Evolutionary conservation across 2,329 filamentous ascomycete species (phyloP), one percentile per base, ranked within the genome.

Genomic region (Paraconiothyrium sp.): DNA sequence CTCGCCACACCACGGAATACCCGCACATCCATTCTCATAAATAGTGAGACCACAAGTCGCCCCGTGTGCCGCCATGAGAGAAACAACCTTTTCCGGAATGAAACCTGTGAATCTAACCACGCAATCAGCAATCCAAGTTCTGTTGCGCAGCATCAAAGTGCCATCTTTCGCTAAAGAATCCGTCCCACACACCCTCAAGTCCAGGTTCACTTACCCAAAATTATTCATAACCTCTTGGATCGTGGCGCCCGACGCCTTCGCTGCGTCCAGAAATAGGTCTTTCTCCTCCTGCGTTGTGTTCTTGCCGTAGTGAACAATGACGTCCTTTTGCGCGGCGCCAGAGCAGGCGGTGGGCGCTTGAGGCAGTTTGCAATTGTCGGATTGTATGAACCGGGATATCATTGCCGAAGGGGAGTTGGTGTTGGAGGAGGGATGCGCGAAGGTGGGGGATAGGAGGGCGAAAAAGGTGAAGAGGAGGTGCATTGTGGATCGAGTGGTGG

Each of bases 1-100:
- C 55, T 70, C 67, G 0, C 67, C 67, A 43, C 67, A 70, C 67
- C 67, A 70, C 24, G 67, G 67, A 51, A 70, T 62, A 30, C 63
- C 66, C 32, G 58, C 39, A 47, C 67, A 70, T 6, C 62, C 67
- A 50, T 69, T 69, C 6, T 63, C 59, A 27, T 44, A 52, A 13
- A 66, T 47, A 50, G 60, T 64, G 9, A 65, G 10, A 4, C 63
- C 66, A 20, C 62, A 54, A 2, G 54, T 59, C 14, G 52, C 37
- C 9, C 61, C 62, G 34, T 64, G 43, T 2, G 57, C 60, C 39
- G 59, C 56, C n/a, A 69, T 62, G 13, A 70, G 56, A 9, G 24
- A 14, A 20, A 69, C 46, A 2, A 67, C 63, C 3, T 39, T 39
- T 10, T 66, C 63, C 7, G 66, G 65, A 7, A 70, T 57, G 39